Percentiles rank a stretch among this genome's conserved stretches.
These are phyloP conservation scores for Xylaria sp. DNA, from an alignment of 2,329 filamentous ascomycete genomes.

Conservation along the genomic window DNA sequence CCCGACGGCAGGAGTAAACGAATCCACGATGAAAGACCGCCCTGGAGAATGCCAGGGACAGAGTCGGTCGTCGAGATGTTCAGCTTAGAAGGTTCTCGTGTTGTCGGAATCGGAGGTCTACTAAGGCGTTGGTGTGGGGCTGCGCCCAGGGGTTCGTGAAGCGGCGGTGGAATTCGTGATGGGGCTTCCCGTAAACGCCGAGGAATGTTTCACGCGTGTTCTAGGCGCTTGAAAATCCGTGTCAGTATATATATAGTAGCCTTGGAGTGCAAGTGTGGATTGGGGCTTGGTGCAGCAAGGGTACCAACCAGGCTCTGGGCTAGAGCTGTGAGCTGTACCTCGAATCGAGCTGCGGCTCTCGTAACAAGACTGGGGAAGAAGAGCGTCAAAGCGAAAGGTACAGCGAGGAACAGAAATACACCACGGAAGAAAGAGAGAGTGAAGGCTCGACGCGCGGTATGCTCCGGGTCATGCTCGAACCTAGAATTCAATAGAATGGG, in stretches of 20 bases:
- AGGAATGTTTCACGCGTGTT: slow-evolving; percentile 41
- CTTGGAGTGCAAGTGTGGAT: slow-evolving; percentile 25
- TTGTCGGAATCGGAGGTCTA: slow-evolving; percentile 32
- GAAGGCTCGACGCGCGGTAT: slow-evolving; percentile 6
- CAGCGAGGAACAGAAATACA: background rate
- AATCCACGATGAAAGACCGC: slow-evolving; percentile 58
- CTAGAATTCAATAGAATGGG: background rate
- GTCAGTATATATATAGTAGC: slow-evolving; percentile 33
- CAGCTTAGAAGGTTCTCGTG: slow-evolving; percentile 12
- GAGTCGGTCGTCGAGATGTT: slow-evolving; percentile 25
- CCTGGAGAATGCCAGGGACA: slow-evolving; percentile 13
- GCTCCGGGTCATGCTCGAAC: slow-evolving; percentile 18
- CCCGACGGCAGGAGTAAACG: slow-evolving; percentile 59
- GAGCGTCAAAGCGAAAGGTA: background rate
- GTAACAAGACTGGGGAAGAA: slow-evolving; percentile 18
- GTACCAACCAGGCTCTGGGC: slow-evolving; percentile 26
- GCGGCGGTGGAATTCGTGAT: slow-evolving; percentile 38
- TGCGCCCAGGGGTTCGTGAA: slow-evolving; percentile 38
- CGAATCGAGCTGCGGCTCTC: slow-evolving; percentile 21
- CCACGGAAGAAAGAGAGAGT: background rate
- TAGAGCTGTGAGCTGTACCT: slow-evolving; percentile 15
- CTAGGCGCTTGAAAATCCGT: slow-evolving; percentile 27
- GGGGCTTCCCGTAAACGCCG: slow-evolving; percentile 33
- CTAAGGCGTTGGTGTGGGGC: slow-evolving; percentile 40
- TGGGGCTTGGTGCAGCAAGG: slow-evolving; percentile 31